These are phyloP conservation scores for Entomortierella parvispora DNA, from an alignment of 192 early-diverging fungal species.

Conservation along the genomic window DNA sequence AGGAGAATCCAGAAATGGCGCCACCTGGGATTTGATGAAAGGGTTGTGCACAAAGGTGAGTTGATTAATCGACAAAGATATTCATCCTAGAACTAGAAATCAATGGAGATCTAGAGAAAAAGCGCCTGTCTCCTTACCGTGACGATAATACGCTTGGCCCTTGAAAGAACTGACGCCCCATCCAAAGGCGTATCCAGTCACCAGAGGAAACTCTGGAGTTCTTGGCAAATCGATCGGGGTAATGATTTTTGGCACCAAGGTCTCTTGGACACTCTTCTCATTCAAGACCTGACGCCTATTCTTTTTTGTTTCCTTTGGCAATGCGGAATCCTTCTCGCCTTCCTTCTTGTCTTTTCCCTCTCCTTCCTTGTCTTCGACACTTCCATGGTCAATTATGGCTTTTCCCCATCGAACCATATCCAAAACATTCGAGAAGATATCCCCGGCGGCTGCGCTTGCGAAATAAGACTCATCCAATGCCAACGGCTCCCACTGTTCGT, in stretches of 20 bases:
- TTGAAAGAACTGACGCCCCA: background rate
- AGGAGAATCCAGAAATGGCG: too few species aligned
- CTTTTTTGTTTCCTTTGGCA: too few species aligned
- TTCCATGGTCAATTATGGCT: background rate
- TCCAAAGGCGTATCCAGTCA: background rate
- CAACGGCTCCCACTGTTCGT: background rate
- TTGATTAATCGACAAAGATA: too few species aligned
- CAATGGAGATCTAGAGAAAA: too few species aligned
- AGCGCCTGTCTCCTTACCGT: background rate
- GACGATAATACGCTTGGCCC: background rate
- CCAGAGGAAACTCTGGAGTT: background rate
- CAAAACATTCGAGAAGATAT: background rate
- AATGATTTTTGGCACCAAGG: background rate
- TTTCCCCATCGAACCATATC: background rate
- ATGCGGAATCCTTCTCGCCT: too few species aligned
- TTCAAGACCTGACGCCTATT: background rate
- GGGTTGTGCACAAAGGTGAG: background rate
- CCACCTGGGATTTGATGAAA: too few species aligned
- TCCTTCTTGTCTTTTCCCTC: too few species aligned
- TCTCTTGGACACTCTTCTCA: background rate
- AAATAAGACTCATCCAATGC: background rate
- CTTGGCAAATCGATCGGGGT: background rate
- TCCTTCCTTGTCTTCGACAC: background rate
- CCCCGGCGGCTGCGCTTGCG: background rate
- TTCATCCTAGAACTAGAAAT: too few species aligned